Conservation (phyloP, 352 stramenopile species). For the Thraustochytrium striatum region DNA sequence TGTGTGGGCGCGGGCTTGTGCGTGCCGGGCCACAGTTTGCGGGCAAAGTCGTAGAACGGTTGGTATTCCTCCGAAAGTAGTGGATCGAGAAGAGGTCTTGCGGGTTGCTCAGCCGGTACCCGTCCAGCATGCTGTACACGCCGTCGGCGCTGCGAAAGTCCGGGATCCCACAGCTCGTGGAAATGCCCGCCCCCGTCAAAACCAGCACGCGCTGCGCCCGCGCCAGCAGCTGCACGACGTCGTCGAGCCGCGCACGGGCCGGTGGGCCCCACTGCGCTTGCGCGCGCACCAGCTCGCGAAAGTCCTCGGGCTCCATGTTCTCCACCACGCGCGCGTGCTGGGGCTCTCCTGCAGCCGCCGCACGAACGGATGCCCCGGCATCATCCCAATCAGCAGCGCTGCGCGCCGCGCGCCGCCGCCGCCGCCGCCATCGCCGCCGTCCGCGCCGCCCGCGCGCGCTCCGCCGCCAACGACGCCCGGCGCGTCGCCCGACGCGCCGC, state of each 20-base stretch:
- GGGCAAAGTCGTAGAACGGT: conserved; percentile 90
- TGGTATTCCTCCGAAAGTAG: conserved; percentile 84
- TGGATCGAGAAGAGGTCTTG: conserved; percentile 97
- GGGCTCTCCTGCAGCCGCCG: background rate
- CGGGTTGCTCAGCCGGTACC: conserved; percentile 78
- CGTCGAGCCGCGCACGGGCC: background rate
- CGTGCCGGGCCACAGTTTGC: conserved; percentile 67
- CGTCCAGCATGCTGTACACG: conserved; percentile 71
- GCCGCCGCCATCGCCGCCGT: background rate
- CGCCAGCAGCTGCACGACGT: background rate
- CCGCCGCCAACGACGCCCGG: background rate
- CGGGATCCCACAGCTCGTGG: conserved; percentile 90
- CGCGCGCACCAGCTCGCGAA: background rate
- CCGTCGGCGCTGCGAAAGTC: conserved; percentile 85
- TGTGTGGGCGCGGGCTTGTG: conserved; percentile 88
- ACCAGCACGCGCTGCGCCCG: conserved; percentile 65
- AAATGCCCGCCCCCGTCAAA: conserved; percentile 85
- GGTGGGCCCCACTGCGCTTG: background rate
- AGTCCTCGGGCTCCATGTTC: background rate
- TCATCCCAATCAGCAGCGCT: conserved; percentile 17
- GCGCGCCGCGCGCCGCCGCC: background rate
- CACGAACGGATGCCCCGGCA: background rate
- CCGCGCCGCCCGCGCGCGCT: background rate
- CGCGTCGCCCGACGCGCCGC: background rate
- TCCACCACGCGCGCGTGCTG: background rate